Conservation (phyloP, 2,329 filamentous ascomycete species). For the Lithohypha guttulata region DNA sequence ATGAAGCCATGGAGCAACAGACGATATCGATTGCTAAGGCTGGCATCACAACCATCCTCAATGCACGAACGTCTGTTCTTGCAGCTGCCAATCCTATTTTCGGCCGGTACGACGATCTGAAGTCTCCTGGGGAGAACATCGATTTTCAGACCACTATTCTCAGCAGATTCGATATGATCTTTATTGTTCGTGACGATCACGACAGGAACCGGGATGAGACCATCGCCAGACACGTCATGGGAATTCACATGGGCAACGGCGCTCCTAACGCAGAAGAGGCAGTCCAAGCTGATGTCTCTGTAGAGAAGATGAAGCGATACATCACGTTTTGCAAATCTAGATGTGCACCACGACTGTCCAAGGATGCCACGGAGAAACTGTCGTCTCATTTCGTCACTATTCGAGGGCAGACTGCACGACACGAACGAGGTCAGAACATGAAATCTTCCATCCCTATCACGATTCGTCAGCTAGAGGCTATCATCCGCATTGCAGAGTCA, state of each 20-base stretch:
- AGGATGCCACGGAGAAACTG: conserved; percentile 87
- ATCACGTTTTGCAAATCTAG: conserved; percentile 94
- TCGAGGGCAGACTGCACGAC: conserved; percentile 81
- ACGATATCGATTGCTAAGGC: conserved; percentile 96
- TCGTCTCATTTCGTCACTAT: conserved; percentile 97
- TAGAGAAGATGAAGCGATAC: conserved; percentile 96
- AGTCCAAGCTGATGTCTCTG: conserved; percentile 74
- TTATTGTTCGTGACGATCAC: conserved; percentile 94
- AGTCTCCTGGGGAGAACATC: conserved; percentile 94
- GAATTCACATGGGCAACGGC: conserved; percentile 85
- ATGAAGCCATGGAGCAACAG: conserved; percentile 99
- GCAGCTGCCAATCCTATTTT: conserved; percentile 97
- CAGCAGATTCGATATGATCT: conserved; percentile 99
- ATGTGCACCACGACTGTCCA: conserved; percentile 80
- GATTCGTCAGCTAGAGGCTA: conserved; percentile 90
- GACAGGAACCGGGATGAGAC: conserved; percentile 78
- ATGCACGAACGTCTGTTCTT: conserved; percentile 86
- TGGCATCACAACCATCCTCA: conserved; percentile 95
- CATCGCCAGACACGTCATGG: conserved; percentile 95
- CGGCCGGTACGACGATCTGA: conserved; percentile 94
- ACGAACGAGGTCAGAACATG: conserved; percentile 79
- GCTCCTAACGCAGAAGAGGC: conserved; percentile 57
- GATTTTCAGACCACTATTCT: conserved; percentile 98
- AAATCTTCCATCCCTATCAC: conserved; percentile 95
- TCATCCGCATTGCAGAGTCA: conserved; percentile 92